These are phyloP conservation scores for Colletotrichum sp. DNA, from an alignment of 2,329 filamentous ascomycete species.

Conservation along the genomic window DNA sequence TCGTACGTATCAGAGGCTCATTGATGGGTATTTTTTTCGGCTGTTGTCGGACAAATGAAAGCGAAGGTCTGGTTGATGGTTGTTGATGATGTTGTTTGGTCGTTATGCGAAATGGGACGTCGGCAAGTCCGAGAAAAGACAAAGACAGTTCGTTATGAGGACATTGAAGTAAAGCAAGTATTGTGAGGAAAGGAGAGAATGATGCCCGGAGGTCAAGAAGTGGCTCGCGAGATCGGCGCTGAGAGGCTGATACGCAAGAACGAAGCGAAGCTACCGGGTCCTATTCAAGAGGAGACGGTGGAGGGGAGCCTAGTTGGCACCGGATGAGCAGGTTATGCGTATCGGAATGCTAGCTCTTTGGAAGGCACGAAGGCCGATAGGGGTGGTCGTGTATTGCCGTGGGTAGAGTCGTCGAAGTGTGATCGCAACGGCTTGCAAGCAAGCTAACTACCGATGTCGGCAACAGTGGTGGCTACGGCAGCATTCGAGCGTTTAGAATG, in stretches of 20 bases:
- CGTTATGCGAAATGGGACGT: conserved; percentile 20
- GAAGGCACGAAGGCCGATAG: conserved; percentile 6
- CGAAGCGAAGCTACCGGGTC: conserved; percentile 28
- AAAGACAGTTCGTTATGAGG: conserved; percentile 46
- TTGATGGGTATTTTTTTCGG: conserved; percentile 30
- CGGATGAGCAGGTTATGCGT: background rate
- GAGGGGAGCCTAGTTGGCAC: background rate
- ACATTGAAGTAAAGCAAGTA: conserved; percentile 39
- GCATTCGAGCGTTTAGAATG: conserved; percentile 20
- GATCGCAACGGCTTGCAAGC: conserved; percentile 22
- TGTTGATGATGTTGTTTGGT: conserved; percentile 13
- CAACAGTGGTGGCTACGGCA: conserved; percentile 12
- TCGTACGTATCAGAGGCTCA: conserved; percentile 45
- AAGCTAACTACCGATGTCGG: conserved; percentile 24
- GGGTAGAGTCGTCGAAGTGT: conserved; percentile 11
- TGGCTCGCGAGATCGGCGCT: conserved; percentile 1
- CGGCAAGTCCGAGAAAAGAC: conserved; percentile 26
- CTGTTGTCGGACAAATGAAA: conserved; percentile 22
- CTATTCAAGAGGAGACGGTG: conserved; percentile 24
- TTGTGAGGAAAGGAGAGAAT: conserved; percentile 21
- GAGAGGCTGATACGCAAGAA: conserved; percentile 18
- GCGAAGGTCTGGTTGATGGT: conserved; percentile 15
- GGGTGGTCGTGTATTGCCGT: conserved; percentile 1
- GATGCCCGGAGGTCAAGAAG: conserved; percentile 3
- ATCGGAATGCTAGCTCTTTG: background rate